Evolutionary conservation across 1,284 basidiomycete genomes (phyloP), one percentile per base, ranked within the genome.

Genomic region (Grifola frondosa): DNA sequence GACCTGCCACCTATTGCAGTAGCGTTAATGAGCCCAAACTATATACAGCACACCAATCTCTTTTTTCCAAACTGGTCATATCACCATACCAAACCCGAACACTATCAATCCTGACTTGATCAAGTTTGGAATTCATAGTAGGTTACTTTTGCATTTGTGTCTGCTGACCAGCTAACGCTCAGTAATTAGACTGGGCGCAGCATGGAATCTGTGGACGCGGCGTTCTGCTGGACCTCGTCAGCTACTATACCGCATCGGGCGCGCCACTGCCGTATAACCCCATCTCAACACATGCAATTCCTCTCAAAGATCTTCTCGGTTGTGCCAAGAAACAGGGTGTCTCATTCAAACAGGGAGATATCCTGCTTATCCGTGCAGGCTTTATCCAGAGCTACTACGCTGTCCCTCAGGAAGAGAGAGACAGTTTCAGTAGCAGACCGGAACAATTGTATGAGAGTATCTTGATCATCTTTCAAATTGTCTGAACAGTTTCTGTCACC

Each of bases 201-300:
- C 85, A 88, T 52, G 85, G 85, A 1, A 88, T 87, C 41, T 82
- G 80, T 41, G 83, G 84, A 0, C 74, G 85, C 4, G 85, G 81
- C 15, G 80, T 88, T 28, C 61, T 88, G 13, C 68, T 88, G 23
- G 85, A 88, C 59, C 63, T 87, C 11, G 79, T 84, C 33, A 60
- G 67, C 12, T 77, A 74, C 60, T 73, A 73, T 45, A 76, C 73
- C 2, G 65, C 67, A 10, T 62, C 65, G 12, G 73, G 72, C 0
- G 60, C 52, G 2, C 31, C 53, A 3, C 62, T 84, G 3, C 77
- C 80, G 0, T 85, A 83, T 53, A 80, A 88, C 58, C 85, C 85
- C 0, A 80, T 80, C 75, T 71, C 74, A 4, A 70, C 78, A 1
- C 77, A 84, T 55, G 56, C 70, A 0, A 73, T 88, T 51, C 74